A percentile compares a stretch with the other conserved stretches of the same genome.
Evolutionary conservation across 257 asterid species (phyloP).

Genomic region (Misopates orontium): DNA sequence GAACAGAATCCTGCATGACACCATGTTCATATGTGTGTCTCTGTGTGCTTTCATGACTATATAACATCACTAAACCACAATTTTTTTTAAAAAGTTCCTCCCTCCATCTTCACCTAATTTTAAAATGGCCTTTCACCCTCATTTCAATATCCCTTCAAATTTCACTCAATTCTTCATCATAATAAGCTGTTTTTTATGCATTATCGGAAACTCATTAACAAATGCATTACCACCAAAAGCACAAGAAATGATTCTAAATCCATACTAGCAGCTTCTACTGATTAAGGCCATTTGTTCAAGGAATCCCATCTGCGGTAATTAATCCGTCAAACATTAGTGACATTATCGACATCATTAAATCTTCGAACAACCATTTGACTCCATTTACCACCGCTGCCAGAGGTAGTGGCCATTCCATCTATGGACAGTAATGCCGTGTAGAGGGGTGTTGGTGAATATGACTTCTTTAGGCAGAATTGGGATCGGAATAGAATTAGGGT

Average conservation of each 20-base stretch:
- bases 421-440: slow-evolving; percentile 73
- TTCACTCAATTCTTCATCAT: neutral
- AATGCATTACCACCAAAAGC: slow-evolving; percentile 12
- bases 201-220: slow-evolving; percentile 1
- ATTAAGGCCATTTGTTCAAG: slow-evolving; percentile 59
- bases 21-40: too few species aligned
- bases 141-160: neutral
- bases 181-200: slow-evolving; percentile 29
- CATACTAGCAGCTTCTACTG: slow-evolving; percentile 41
- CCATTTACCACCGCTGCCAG: slow-evolving; percentile 56
- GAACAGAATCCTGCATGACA: too few species aligned
- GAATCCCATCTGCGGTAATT: slow-evolving; percentile 51
- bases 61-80: too few species aligned
- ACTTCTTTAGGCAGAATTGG: slow-evolving; percentile 20
- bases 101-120: neutral
- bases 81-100: too few species aligned
- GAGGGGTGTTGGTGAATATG: slow-evolving; percentile 73
- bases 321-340: slow-evolving; percentile 48
- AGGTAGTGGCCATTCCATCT: slow-evolving; percentile 63
- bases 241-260: slow-evolving; percentile 36
- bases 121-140: slow-evolving; percentile 30
- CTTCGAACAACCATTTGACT: slow-evolving; percentile 33
- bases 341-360: slow-evolving; percentile 37
- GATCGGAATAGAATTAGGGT: slow-evolving; percentile 36
- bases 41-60: too few species aligned